Evolutionary conservation across 208 protist genomes (phyloP).

Genomic region (Crithidia sp.): DNA sequence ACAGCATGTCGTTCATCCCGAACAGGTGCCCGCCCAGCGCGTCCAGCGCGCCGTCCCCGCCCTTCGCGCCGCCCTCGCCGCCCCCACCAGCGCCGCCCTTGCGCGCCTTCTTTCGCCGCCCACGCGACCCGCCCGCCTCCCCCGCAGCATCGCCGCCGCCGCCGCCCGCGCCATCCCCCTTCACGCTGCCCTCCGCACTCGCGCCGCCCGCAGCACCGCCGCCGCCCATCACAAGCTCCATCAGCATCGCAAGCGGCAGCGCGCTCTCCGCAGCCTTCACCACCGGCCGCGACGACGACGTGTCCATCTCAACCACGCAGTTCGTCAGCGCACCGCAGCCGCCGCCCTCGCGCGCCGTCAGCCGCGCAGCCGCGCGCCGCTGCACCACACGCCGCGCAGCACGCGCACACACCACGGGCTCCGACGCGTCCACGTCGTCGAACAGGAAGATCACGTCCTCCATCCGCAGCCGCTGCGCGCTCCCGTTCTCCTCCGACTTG

Average conservation of each 20-base stretch:
- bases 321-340: conserved; percentile 25
- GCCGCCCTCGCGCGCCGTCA: conserved; percentile 25
- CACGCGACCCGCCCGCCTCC: background rate
- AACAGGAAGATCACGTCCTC: conserved; percentile 90
- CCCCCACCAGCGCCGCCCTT: background rate
- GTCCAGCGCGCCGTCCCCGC: background rate
- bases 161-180: conserved; percentile 1
- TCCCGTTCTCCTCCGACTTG: conserved; percentile 36
- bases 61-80: conserved; percentile 3
- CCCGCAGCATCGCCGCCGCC: background rate
- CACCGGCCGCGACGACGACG: conserved; percentile 26
- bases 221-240: conserved; percentile 22
- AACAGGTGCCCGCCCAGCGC: conserved; percentile 13
- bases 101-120: conserved; percentile 1
- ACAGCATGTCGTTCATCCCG: conserved; percentile 17
- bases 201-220: conserved; percentile 1
- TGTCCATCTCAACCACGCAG: conserved; percentile 32
- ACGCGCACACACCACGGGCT: conserved; percentile 73
- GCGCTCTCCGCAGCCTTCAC: conserved; percentile 10
- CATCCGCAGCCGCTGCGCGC: conserved; percentile 42
- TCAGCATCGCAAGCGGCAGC: conserved; percentile 27
- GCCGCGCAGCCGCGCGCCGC: conserved; percentile 25
- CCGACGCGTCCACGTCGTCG: conserved; percentile 81
- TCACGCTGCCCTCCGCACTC: background rate
- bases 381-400: conserved; percentile 40